These are phyloP conservation scores for Diplodia sapinea DNA, from an alignment of 2,329 filamentous ascomycete species.

Conservation along the genomic window DNA sequence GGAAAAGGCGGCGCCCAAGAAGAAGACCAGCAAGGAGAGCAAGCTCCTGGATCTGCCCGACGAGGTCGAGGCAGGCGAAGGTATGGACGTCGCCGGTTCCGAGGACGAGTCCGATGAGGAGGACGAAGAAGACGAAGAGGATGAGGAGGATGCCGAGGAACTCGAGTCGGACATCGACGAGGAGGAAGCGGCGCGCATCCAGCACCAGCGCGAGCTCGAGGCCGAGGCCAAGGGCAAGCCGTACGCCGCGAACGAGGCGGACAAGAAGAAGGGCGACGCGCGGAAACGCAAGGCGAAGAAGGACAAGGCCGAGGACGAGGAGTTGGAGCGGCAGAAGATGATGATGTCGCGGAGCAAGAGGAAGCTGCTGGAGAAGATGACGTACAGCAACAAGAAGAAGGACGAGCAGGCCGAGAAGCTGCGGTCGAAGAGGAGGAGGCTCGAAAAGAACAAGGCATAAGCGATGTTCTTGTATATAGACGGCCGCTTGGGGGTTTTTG, in stretches of 20 bases:
- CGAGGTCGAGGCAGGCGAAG: constrained; percentile 55
- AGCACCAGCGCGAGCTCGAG: constrained; percentile 88
- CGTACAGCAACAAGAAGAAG: constrained; percentile 92
- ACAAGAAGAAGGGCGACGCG: constrained; percentile 69
- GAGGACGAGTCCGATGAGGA: constrained; percentile 55
- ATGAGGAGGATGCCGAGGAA: constrained; percentile 57
- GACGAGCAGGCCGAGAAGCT: constrained; percentile 88
- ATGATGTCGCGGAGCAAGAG: constrained; percentile 99
- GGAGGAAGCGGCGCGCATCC: constrained; percentile 65
- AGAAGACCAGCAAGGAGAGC: constrained; percentile 38
- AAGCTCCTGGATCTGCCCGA: constrained; percentile 48
- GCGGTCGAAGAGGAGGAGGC: constrained; percentile 84
- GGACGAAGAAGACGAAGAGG: constrained; percentile 51
- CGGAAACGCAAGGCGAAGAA: constrained; percentile 70
- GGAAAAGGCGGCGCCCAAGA: constrained; percentile 46
- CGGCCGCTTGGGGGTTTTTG: background rate
- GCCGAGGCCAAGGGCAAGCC: constrained; percentile 79
- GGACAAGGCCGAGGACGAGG: constrained; percentile 73
- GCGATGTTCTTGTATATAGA: background rate
- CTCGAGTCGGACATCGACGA: constrained; percentile 58
- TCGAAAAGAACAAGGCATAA: constrained; percentile 64
- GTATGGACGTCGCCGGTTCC: constrained; percentile 51
- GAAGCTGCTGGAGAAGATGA: constrained; percentile 97
- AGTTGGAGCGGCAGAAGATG: constrained; percentile 90
- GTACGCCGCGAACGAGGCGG: constrained; percentile 46